Evolutionary conservation across 495 filamentous ascomycete species (phyloP).

Genomic region (Penicillium soppii): DNA sequence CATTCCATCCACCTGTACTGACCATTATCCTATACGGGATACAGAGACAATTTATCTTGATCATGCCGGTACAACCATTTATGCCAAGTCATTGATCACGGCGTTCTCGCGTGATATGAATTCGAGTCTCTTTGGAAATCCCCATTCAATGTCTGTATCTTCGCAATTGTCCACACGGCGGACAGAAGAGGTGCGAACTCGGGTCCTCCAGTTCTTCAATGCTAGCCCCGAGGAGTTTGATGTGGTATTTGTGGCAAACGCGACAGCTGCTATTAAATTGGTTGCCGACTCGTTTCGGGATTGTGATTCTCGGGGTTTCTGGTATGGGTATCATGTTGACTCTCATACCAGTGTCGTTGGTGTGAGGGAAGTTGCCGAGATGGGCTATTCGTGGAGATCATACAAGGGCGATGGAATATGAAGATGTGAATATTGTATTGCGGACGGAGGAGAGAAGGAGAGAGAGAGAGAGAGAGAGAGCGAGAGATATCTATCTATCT

Average conservation of each 20-base stretch:
- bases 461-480: too few relatives aligned
- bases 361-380: constrained; percentile 66
- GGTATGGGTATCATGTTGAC: constrained; percentile 81
- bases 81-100: constrained; percentile 79
- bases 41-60: constrained; percentile 81
- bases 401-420: too few relatives aligned
- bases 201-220: constrained; percentile 75
- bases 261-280: constrained; percentile 87
- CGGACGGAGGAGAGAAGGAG: too few relatives aligned
- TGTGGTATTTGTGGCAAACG: constrained; percentile 87
- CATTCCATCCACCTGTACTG: not conserved
- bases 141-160: constrained; percentile 81
- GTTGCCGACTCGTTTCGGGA: constrained; percentile 73
- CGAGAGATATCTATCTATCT: too few relatives aligned
- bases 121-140: constrained; percentile 81
- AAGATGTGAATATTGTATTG: too few relatives aligned
- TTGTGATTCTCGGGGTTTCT: constrained; percentile 60
- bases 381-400: too few relatives aligned
- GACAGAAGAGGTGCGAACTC: constrained; percentile 73
- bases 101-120: constrained; percentile 73
- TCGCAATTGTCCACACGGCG: constrained; percentile 73
- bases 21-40: not conserved
- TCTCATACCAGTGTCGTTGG: constrained; percentile 92
- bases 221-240: constrained; percentile 84
- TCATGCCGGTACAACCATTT: constrained; percentile 86